Conservation (phyloP, 169 alveolate genomes). For the Plasmodium falciparum region DNA sequence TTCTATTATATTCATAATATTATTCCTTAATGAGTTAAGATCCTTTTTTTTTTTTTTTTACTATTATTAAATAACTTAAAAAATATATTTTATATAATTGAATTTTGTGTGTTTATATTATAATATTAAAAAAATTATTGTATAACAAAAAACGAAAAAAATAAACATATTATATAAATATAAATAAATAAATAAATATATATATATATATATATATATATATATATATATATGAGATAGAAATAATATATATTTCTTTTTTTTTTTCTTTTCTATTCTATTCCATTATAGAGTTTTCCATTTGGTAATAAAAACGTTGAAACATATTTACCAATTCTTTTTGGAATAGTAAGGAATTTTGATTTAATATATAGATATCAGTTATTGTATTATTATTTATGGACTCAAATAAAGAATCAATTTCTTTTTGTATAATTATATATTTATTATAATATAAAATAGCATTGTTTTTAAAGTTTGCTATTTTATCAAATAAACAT, state of each 20-base stretch:
- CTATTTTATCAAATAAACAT: conserved; percentile 27
- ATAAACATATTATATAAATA: not conserved
- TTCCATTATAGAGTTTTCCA: conserved; percentile 28
- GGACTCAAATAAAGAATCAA: conserved; percentile 13
- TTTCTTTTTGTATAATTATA: conserved; percentile 52
- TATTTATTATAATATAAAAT: conserved; percentile 21
- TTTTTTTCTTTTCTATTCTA: not conserved
- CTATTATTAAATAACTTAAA: no score
- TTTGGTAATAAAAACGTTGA: conserved; percentile 31
- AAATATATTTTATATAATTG: no score
- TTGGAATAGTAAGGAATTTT: conserved; percentile 48
- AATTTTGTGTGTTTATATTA: no score
- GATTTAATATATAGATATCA: conserved; percentile 29
- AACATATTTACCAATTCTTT: conserved; percentile 26
- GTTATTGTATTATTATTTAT: conserved; percentile 43
- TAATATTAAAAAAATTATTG: no score
- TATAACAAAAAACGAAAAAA: no score
- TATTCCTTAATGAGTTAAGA: no score
- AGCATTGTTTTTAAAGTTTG: conserved; percentile 20
- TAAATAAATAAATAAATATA: not conserved
- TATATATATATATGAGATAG: not conserved
- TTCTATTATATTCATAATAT: no score
- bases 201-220: not conserved
- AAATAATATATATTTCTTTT: not conserved
- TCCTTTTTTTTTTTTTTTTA: no score